A percentile compares a stretch with the other conserved stretches of the same genome.
phyloP scores from a whole-genome alignment of 495 filamentous ascomycete species.

The Chaetomidium leptoderma region DNA sequence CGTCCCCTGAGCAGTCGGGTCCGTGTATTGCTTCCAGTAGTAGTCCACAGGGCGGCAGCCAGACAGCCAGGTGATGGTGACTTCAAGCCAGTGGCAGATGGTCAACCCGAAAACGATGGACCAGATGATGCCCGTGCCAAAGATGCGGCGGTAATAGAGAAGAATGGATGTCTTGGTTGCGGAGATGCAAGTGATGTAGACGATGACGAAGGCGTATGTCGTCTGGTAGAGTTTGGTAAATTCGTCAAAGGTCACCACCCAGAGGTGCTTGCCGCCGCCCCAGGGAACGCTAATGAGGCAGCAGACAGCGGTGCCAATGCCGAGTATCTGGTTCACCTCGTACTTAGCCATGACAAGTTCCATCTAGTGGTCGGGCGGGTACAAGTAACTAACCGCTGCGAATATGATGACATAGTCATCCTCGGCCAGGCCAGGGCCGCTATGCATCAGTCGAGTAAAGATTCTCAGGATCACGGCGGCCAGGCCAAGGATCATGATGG shows the following conservation, averaged over 20 bases:
- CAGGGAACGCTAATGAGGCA: slow-evolving; percentile 20
- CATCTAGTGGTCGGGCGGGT: no score
- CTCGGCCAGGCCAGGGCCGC: slow-evolving; percentile 18
- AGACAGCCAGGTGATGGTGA: slow-evolving; percentile 24
- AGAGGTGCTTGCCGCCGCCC: slow-evolving; percentile 25
- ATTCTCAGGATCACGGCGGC: slow-evolving; percentile 15
- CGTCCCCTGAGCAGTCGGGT: slow-evolving; percentile 17
- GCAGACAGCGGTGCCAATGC: slow-evolving; percentile 23
- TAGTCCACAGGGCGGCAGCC: slow-evolving; percentile 21
- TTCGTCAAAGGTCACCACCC: slow-evolving; percentile 18
- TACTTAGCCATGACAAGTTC: background rate
- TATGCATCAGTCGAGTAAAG: slow-evolving; percentile 16
- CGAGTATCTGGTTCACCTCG: slow-evolving; percentile 8
- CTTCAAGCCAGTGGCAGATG: slow-evolving; percentile 21
- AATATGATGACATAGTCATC: slow-evolving; percentile 24
- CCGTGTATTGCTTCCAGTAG: slow-evolving; percentile 27
- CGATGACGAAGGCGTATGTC: slow-evolving; percentile 26
- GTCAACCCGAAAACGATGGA: slow-evolving; percentile 18
- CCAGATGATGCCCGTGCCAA: slow-evolving; percentile 21
- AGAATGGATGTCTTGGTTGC: slow-evolving; percentile 25
- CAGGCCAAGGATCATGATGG: slow-evolving; percentile 21
- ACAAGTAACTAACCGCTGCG: slow-evolving; percentile 19
- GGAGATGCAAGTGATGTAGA: slow-evolving; percentile 28
- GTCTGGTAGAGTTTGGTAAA: slow-evolving; percentile 26
- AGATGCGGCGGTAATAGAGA: slow-evolving; percentile 25